Percentiles rank a stretch among this genome's conserved stretches.
Evolutionary conservation across 2,329 filamentous ascomycete genomes (phyloP).

Genomic region (Teratosphaeria zuluensis): DNA sequence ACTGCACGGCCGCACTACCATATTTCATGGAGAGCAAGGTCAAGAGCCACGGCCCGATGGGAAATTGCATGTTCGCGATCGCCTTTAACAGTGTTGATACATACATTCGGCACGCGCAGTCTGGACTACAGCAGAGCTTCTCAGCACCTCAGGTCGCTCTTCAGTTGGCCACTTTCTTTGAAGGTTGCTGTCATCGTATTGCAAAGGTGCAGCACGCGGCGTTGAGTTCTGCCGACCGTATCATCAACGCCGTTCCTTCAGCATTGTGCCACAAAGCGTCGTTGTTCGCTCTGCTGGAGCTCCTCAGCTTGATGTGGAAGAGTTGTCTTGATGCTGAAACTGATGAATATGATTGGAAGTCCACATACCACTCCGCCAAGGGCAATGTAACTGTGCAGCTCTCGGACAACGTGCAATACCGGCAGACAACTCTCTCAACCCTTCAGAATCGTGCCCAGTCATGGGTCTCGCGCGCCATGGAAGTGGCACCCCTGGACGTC

Average conservation of each 20-base stretch:
- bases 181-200: slow-evolving; percentile 86
- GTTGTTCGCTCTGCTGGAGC: slow-evolving; percentile 82
- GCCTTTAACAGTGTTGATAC: slow-evolving; percentile 62
- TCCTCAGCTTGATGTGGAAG: slow-evolving; percentile 88
- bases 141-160: slow-evolving; percentile 85
- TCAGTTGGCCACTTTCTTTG: slow-evolving; percentile 77
- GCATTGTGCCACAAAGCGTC: slow-evolving; percentile 83
- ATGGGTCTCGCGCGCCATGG: slow-evolving; percentile 75
- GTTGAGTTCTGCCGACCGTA: slow-evolving; percentile 70
- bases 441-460: slow-evolving; percentile 66
- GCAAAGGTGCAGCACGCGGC: slow-evolving; percentile 84
- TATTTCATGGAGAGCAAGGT: slow-evolving; percentile 94
- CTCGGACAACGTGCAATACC: slow-evolving; percentile 84
- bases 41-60: slow-evolving; percentile 46
- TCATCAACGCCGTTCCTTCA: slow-evolving; percentile 77
- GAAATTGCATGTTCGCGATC: slow-evolving; percentile 53
- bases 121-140: slow-evolving; percentile 63
- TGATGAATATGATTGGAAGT: slow-evolving; percentile 81
- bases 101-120: slow-evolving; percentile 68
- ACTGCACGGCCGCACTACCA: slow-evolving; percentile 78
- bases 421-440: slow-evolving; percentile 66
- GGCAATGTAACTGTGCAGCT: slow-evolving; percentile 76
- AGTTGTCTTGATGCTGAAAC: slow-evolving; percentile 91
- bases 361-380: slow-evolving; percentile 65
- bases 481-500: slow-evolving; percentile 80